These are phyloP conservation scores for Phanerochaete carnosa DNA, from an alignment of 768 basidiomycete genomes.

Conservation along the genomic window DNA sequence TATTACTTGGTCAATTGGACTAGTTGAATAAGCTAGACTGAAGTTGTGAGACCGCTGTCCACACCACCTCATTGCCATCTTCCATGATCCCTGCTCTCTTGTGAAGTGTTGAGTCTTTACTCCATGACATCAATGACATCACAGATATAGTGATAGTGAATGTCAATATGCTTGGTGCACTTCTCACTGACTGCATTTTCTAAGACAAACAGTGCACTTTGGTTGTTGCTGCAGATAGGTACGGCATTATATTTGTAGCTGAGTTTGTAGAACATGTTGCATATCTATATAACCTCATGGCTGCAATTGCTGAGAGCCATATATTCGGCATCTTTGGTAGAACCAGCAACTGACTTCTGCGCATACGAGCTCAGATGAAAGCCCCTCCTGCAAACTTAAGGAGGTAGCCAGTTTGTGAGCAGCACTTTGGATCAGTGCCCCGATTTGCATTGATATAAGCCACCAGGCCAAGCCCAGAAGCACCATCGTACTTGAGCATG, in stretches of 20 bases:
- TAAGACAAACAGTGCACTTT: slow-evolving; percentile 21
- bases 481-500: background rate
- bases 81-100: too few species aligned
- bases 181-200: slow-evolving; percentile 21
- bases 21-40: too few species aligned
- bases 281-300: slow-evolving; percentile 1
- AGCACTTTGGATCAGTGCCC: slow-evolving; percentile 7
- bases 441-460: slow-evolving; percentile 12
- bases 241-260: background rate
- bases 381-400: slow-evolving; percentile 18
- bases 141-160: slow-evolving; percentile 29
- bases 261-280: background rate
- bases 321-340: slow-evolving; percentile 8
- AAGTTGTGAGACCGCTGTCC: too few species aligned
- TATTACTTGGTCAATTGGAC: too few species aligned
- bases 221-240: slow-evolving; percentile 19
- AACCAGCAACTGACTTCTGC: slow-evolving; percentile 6
- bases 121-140: too few species aligned
- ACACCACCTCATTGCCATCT: too few species aligned
- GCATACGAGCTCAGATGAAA: slow-evolving; percentile 17
- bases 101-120: too few species aligned
- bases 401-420: slow-evolving; percentile 24
- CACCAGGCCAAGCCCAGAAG: background rate
- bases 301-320: slow-evolving; percentile 7
- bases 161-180: slow-evolving; percentile 32